A percentile compares a stretch with the other conserved stretches of the same genome.
Evolutionary conservation across 2,329 filamentous ascomycete genomes (phyloP).

Genomic region (Arthrobotrys conoides): DNA sequence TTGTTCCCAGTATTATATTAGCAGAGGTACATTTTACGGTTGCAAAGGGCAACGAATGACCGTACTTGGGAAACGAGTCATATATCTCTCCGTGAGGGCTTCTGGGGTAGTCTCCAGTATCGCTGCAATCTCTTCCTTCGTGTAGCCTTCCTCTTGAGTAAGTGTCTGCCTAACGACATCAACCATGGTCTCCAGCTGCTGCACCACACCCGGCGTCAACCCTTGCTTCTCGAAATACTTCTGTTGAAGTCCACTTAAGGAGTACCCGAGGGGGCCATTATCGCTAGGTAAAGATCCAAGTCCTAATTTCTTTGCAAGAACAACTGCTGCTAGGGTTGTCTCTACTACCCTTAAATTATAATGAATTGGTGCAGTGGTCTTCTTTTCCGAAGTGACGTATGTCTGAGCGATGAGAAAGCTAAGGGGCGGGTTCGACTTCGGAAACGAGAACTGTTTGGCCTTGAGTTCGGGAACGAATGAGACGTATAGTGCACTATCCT

Average conservation of each 20-base stretch:
- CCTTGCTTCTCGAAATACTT: conserved; percentile 77
- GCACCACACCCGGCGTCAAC: conserved; percentile 68
- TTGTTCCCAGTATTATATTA: background rate
- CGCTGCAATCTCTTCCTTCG: conserved; percentile 83
- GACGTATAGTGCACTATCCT: conserved; percentile 88
- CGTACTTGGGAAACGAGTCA: conserved; percentile 80
- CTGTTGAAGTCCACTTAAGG: conserved; percentile 88
- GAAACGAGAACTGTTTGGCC: conserved; percentile 84
- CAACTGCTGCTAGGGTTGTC: conserved; percentile 85
- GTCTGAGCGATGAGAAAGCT: conserved; percentile 95
- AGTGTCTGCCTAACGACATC: conserved; percentile 79
- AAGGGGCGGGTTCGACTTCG: conserved; percentile 83
- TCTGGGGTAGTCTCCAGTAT: conserved; percentile 78
- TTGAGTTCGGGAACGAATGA: conserved; percentile 85
- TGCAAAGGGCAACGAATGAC: background rate
- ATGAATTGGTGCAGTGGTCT: conserved; percentile 90
- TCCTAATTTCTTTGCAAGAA: conserved; percentile 74
- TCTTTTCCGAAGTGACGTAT: conserved; percentile 94
- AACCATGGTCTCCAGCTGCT: conserved; percentile 82
- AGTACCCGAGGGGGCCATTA: conserved; percentile 84
- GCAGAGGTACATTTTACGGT: background rate
- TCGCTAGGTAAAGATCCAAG: conserved; percentile 79
- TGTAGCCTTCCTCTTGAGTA: conserved; percentile 85
- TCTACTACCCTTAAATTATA: conserved; percentile 98
- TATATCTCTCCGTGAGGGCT: conserved; percentile 82